Conservation (phyloP, 768 basidiomycete species). For the Phlegmacium glaucopus region DNA sequence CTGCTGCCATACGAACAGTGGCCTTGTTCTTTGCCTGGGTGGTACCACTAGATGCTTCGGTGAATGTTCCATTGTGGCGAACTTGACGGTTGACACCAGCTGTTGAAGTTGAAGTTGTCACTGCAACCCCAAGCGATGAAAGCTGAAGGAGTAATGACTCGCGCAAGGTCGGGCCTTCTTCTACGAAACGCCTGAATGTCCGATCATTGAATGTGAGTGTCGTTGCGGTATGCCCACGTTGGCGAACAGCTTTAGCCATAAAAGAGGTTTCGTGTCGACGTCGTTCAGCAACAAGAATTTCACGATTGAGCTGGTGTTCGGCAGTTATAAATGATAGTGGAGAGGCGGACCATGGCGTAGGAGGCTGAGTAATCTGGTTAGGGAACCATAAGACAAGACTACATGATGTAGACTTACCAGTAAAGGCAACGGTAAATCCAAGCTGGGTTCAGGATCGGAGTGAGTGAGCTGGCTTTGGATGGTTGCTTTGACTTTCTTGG, state of each 20-base stretch:
- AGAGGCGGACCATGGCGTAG: not conserved
- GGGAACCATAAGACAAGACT: not conserved
- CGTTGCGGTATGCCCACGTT: slow-evolving; percentile 3
- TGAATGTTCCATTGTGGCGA: not conserved
- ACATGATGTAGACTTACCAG: not conserved
- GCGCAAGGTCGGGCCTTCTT: not conserved
- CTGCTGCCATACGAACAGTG: not conserved
- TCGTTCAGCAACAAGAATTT: slow-evolving; percentile 4
- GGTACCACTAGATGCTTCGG: not conserved
- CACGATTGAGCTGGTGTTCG: not conserved
- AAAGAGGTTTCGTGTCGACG: slow-evolving; percentile 8
- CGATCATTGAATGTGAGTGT: not conserved
- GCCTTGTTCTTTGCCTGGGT: not conserved
- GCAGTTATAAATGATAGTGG: not conserved
- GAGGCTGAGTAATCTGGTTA: not conserved
- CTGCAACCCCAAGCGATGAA: not conserved
- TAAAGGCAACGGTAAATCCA: not conserved
- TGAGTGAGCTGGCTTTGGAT: not conserved
- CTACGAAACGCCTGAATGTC: not conserved
- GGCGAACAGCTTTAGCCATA: slow-evolving; percentile 11
- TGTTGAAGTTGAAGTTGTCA: not conserved
- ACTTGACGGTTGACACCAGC: not conserved
- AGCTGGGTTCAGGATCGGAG: not conserved
- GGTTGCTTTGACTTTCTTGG: not conserved
- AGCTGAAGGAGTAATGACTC: not conserved